Percentiles rank a stretch among this genome's conserved stretches.
Conservation (phyloP, 805 yeast species). For the Metschnikowia colocasiae region DNA sequence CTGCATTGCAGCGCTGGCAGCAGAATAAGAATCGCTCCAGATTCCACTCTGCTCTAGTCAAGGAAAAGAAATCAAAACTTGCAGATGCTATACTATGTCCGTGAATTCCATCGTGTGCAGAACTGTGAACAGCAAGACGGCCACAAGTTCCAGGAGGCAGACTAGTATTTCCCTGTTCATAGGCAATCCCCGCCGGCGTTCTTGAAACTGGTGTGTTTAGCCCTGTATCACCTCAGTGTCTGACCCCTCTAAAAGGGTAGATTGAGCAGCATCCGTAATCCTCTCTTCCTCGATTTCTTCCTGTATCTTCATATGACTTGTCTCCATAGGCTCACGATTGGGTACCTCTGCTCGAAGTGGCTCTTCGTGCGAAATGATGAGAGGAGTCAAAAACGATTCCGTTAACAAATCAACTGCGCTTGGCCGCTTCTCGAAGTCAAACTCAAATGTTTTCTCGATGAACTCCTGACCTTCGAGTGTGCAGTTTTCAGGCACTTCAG, state of each 20-base stretch:
- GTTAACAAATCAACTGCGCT: constrained; percentile 64
- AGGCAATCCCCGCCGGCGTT: not conserved
- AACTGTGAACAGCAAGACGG: no score
- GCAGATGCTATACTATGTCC: not conserved
- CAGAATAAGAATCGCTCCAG: not conserved
- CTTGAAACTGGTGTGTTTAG: not conserved
- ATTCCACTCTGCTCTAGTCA: not conserved
- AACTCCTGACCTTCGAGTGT: constrained; percentile 68
- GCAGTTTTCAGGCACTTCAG: constrained; percentile 73
- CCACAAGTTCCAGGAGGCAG: not conserved
- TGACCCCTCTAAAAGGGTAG: not conserved
- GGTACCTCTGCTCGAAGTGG: not conserved
- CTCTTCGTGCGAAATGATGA: constrained; percentile 35
- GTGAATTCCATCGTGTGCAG: no score
- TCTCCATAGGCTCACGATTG: not conserved
- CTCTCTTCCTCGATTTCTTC: not conserved
- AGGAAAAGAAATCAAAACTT: not conserved
- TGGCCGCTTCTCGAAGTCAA: constrained; percentile 72
- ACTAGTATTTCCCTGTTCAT: not conserved
- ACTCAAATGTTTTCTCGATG: constrained; percentile 61
- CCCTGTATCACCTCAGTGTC: not conserved
- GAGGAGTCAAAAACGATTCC: constrained; percentile 57
- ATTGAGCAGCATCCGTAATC: not conserved
- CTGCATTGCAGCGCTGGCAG: not conserved
- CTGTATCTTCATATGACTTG: not conserved